Evolutionary conservation across 2,329 filamentous ascomycete genomes (phyloP), one percentile per base, ranked within the genome.

Genomic region (Alternaria ethzedia): DNA sequence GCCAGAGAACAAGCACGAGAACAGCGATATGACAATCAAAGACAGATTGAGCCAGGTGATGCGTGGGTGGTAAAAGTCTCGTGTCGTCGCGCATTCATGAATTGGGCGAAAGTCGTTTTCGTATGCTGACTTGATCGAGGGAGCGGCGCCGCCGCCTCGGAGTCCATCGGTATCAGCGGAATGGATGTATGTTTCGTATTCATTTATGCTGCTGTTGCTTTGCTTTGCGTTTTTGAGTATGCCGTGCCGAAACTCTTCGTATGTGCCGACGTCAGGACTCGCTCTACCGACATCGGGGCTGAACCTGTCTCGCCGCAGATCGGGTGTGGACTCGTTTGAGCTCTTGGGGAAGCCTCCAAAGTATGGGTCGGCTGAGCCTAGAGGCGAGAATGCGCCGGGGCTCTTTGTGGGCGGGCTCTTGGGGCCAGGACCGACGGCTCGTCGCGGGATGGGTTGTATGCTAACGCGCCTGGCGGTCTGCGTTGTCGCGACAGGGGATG

Each of bases 1-100:
- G 0, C 84, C 86, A n/a, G 88, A 90, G 57, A 90, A 82, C 2
- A 86, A 66, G 0, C 89, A 91, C 0, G 89, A 90, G 70, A 90
- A 90, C 1, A 91, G 56, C 0, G 88, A 89, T 6, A 84, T 75
- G 2, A 78, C 52, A 8, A 84, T 64, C 12, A 83, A 75, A 6
- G 71, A 74, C 11, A 81, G 65, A 6, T 81, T 79, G 10, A 89
- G 78, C 86, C 86, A 89, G 6, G 76, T 74, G n/a, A 74, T 74
- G 5, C 76, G 70, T 6, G 75, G 75, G 11, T 78, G 73, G 56
- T 82, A 81, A 54, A 82, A 81, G 59, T 80, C 76, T 56, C 70
- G 71, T 5, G 72, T 62, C 9, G 80, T 79, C 5, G 79, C 78
- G 56, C 80, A 82, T 45, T 77, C 76, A 20, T 79, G 71, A 2